phyloP scores from a whole-genome alignment of 2,329 filamentous ascomycete species.

The Proliferodiscus dingleyae region DNA sequence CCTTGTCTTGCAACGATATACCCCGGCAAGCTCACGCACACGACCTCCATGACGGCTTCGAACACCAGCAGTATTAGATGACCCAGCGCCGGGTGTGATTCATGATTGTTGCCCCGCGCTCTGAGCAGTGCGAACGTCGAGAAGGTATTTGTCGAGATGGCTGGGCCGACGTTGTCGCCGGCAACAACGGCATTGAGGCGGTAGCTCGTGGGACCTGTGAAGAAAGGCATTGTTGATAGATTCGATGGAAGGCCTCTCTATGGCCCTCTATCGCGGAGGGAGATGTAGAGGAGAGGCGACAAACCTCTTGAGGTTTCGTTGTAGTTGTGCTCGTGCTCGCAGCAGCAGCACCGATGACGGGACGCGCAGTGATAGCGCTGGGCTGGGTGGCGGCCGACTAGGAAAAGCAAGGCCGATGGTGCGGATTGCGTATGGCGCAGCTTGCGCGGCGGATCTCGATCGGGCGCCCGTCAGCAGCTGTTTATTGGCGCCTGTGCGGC shows the following conservation, averaged over 20 bases:
- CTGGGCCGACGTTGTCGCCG: slow-evolving; percentile 21
- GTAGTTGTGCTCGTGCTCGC: too few relatives aligned
- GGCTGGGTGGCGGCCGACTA: too few relatives aligned
- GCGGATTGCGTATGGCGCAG: too few relatives aligned
- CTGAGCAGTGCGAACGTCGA: slow-evolving; percentile 23
- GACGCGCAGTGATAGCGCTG: too few relatives aligned
- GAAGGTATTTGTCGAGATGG: slow-evolving; percentile 20
- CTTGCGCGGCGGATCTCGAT: too few relatives aligned
- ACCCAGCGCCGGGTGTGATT: slow-evolving; percentile 41
- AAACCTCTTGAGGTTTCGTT: too few relatives aligned
- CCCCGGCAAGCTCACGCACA: slow-evolving; percentile 89
- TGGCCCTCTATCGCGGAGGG: not conserved
- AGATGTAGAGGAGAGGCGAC: not conserved
- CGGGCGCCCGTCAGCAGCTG: too few relatives aligned
- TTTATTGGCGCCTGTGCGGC: too few relatives aligned
- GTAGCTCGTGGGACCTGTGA: slow-evolving; percentile 44
- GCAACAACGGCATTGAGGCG: slow-evolving; percentile 37
- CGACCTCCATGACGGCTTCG: slow-evolving; percentile 89
- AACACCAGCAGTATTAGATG: slow-evolving; percentile 56
- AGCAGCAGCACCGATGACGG: too few relatives aligned
- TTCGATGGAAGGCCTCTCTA: too few relatives aligned
- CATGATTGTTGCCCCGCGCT: slow-evolving; percentile 21
- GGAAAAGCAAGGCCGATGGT: too few relatives aligned
- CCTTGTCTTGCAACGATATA: slow-evolving; percentile 88
- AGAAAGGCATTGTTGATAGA: too few relatives aligned